phyloP scores from a whole-genome alignment of 2,329 filamentous ascomycete genomes.

The Monilinia fructicola region DNA sequence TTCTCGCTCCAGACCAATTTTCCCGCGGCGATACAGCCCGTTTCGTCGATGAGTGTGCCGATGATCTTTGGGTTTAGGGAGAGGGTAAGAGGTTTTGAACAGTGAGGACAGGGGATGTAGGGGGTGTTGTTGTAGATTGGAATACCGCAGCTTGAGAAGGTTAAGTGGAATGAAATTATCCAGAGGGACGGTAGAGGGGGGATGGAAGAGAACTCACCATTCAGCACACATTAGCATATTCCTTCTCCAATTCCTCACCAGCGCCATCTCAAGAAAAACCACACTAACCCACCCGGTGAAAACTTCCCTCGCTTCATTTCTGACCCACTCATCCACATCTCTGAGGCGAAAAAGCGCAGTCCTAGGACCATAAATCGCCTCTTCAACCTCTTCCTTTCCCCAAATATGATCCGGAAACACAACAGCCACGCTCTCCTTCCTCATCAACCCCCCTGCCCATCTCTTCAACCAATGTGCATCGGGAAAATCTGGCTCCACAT shows the following conservation, averaged over 20 bases:
- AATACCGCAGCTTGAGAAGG: constrained; percentile 51
- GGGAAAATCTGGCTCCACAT: constrained; percentile 54
- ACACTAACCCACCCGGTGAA: constrained; percentile 46
- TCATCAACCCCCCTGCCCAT: constrained; percentile 49
- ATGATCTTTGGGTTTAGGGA: constrained; percentile 46
- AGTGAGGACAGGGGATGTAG: constrained; percentile 44
- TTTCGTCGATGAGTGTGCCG: constrained; percentile 52
- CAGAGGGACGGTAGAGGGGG: too few relatives aligned
- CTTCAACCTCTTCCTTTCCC: constrained; percentile 41
- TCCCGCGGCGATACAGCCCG: constrained; percentile 50
- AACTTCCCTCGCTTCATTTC: constrained; percentile 37
- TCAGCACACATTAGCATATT: constrained; percentile 45
- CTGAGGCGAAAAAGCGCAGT: constrained; percentile 45
- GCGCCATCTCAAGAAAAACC: constrained; percentile 36
- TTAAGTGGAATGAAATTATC: background rate
- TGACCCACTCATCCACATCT: constrained; percentile 47
- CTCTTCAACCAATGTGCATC: constrained; percentile 55
- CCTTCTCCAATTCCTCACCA: constrained; percentile 33
- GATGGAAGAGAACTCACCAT: constrained; percentile 38
- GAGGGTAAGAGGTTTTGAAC: constrained; percentile 38
- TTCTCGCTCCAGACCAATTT: constrained; percentile 54
- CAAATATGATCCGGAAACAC: constrained; percentile 47
- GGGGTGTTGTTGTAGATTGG: constrained; percentile 53
- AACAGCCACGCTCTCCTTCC: constrained; percentile 51
- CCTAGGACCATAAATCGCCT: constrained; percentile 39